Base-by-base conservation (phyloP, 2,329 filamentous ascomycete genomes). In the Zarea fungicola region DNA sequence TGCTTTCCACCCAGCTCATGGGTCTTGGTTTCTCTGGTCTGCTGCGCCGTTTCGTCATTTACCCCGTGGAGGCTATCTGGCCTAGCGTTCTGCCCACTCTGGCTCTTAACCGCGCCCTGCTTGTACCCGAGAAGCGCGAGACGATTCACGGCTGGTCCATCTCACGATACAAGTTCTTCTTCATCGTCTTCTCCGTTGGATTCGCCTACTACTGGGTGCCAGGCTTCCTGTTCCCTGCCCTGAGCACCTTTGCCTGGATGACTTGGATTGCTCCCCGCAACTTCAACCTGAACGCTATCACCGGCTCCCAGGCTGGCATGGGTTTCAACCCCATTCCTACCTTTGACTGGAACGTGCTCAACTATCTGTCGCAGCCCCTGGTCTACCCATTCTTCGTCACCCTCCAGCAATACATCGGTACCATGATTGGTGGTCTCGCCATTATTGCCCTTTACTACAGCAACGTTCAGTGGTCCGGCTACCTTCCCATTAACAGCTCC, bases 401-500 rank as follows among this genome's bases (percentile, higher is more conserved):
- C 7, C 9, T 46, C 10, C 43, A 51, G 32, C 43, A 51, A 37
- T 51, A 46, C 21, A 40, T 40, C 7, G 49, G 49, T 9, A 25
- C 37, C 18, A 23, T 51, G 14, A 39, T 51, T 19, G 49, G 49
- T 21, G 43, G 7, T 10, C 37, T 34, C n/a, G 13, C 46, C 39
- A 39, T 51, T 11, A 14, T 51, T 7, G 49, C 13, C 3, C 22
- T 51, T 11, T 51, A 48, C 43, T 48, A 31, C 58, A 62, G 37
- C 25, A 75, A 74, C 52, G 68, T 67, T 25, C 69, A 67, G 53
- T 64, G 68, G 49, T 67, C 72, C 1, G 70, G 65, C 0, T 76
- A 72, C 36, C 61, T 77, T 4, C 74, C 73, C 6, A 73, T 75
- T 56, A 76, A 76, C 61, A 70, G 70, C 1, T 68, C 65, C 2